Evolutionary conservation across 2,329 filamentous ascomycete species (phyloP).

Genomic region (Trichoderma endophyticum): DNA sequence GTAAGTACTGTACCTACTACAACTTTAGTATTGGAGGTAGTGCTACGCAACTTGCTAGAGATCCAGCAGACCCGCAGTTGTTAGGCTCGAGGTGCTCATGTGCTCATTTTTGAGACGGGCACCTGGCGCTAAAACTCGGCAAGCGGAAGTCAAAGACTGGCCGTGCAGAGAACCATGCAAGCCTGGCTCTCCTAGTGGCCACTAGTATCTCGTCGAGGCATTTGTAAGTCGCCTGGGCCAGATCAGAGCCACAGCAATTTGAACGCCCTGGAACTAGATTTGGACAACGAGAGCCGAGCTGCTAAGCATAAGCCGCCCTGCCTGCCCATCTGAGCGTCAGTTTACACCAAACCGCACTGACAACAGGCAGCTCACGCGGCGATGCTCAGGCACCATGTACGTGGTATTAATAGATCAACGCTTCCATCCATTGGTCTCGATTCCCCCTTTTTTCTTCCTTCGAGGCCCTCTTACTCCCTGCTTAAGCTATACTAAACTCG

Average conservation of each 20-base stretch:
- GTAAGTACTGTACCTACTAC: neutral
- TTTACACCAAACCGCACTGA: neutral
- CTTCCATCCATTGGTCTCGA: neutral
- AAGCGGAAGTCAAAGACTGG: conserved; percentile 33
- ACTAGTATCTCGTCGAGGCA: neutral
- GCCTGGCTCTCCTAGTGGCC: conserved; percentile 8
- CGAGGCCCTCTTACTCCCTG: neutral
- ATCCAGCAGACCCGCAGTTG: conserved; percentile 33
- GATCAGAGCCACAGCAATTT: conserved; percentile 10
- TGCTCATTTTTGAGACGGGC: conserved; percentile 43
- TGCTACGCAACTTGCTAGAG: neutral
- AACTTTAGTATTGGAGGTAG: neutral
- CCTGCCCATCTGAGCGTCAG: neutral
- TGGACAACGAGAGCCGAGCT: conserved; percentile 4
- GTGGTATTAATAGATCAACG: conserved; percentile 1
- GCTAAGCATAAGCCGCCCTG: conserved; percentile 5
- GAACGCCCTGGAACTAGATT: neutral
- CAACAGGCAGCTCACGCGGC: conserved; percentile 1
- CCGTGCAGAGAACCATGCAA: conserved; percentile 19
- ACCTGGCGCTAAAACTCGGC: conserved; percentile 40
- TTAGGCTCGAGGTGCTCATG: conserved; percentile 45
- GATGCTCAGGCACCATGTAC: neutral
- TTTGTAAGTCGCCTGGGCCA: neutral
- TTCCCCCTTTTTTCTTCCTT: neutral
- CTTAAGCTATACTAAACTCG: neutral